Evolutionary conservation across 2,329 filamentous ascomycete species (phyloP), one percentile per base, ranked within the genome.

Genomic region (Fusarium sp.): DNA sequence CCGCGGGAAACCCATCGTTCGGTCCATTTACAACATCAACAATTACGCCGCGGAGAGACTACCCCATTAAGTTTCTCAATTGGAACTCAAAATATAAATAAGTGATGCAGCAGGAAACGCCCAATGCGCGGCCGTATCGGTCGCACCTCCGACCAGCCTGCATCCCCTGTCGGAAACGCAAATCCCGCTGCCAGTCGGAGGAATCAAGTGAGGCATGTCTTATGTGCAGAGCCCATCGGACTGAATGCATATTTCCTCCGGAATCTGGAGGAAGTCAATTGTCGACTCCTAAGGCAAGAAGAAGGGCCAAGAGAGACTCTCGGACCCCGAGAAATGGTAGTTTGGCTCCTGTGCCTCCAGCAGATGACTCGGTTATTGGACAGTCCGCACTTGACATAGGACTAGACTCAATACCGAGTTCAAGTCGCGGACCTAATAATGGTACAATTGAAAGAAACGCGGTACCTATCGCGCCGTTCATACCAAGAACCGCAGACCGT

Each of bases 121-220:
- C 54, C 7, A 70, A 69, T 56, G 65, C 68, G 16, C 70, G 88
- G 46, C 88, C 88, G 5, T 90, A 90, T 74, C 81, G 88, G 63
- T 90, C 88, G 10, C 88, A 90, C 78, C 84, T 88, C 65, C 84
- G 86, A 41, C 87, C 88, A 52, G 88, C 88, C 11, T 90, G 88
- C 78, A 79, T 87, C 55, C 80, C 87, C 16, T 91, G 88, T 73
- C 83, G 88, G 56, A 84, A 84, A 64, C 84, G 88, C 64, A 90
- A 90, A 75, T 88, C 87, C 4, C 83, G 88, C 69, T 90, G 88
- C 74, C 88, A 87, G 20, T 84, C 87, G 29, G 87, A 88, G 71
- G 78, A 85, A 16, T 81, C 83, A 34, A 29, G n/a, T 29, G 79
- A 84, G 54, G 81, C 82, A 10, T 90, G 88, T 71, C 77, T 88